Conservation (phyloP, 2,329 filamentous ascomycete genomes). For the Zasmidium angulare region DNA sequence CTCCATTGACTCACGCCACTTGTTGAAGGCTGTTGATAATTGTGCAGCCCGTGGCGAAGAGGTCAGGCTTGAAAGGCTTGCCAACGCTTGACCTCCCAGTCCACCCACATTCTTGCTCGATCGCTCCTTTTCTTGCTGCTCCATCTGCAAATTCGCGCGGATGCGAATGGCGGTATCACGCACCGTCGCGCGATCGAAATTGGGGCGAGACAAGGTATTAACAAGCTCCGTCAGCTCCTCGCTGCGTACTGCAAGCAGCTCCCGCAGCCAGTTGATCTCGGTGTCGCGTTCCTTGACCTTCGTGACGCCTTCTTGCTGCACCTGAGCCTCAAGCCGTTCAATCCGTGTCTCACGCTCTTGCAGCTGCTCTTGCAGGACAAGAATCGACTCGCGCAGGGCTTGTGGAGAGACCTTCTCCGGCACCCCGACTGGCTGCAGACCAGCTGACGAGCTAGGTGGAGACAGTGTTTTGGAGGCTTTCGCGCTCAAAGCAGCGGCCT, state of each 20-base stretch:
- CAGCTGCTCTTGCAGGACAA: constrained; percentile 93
- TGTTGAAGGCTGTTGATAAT: constrained; percentile 95
- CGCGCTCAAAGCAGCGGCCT: constrained; percentile 72
- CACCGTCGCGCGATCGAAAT: constrained; percentile 73
- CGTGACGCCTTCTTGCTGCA: constrained; percentile 74
- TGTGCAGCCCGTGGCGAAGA: constrained; percentile 82
- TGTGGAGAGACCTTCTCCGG: constrained; percentile 92
- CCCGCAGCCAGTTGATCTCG: constrained; percentile 91
- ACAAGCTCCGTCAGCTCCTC: constrained; percentile 94
- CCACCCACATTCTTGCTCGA: constrained; percentile 48
- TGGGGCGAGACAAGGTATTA: constrained; percentile 68
- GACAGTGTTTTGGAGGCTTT: constrained; percentile 25
- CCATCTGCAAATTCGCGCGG: constrained; percentile 94
- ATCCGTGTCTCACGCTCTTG: constrained; percentile 90
- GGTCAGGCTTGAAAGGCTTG: constrained; percentile 68
- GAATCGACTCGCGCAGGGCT: constrained; percentile 90
- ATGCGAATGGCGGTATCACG: constrained; percentile 91
- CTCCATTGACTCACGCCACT: constrained; percentile 73
- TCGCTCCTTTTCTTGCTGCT: constrained; percentile 90
- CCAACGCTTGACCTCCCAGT: constrained; percentile 59
- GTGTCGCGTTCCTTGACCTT: constrained; percentile 91
- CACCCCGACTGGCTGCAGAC: constrained; percentile 36
- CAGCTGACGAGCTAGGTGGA: constrained; percentile 34
- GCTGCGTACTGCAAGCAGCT: constrained; percentile 85
- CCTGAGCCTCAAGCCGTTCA: constrained; percentile 76